Evolutionary conservation across 202 grass and related monocot species (phyloP), one percentile per base, ranked within the genome.

Genomic region (Cymbopogon flexuosus): DNA sequence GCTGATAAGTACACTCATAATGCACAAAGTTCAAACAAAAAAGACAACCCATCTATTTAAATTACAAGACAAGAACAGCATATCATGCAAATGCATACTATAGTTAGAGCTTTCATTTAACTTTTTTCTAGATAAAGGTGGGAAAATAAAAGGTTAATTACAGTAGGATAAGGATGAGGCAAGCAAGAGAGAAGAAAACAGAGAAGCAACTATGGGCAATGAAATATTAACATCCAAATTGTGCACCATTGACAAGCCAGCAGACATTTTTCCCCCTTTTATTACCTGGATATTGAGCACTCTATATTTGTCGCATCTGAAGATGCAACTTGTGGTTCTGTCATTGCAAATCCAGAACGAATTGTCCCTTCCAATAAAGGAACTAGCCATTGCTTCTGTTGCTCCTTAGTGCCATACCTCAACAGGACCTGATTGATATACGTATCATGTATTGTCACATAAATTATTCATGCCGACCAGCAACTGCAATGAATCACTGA

Each of bases 281-380:
- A 18, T 72, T 91, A 91, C 92, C 92, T 99, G 4, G 87, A 86
- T 88, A 99, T 91, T 77, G 92, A 89, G 49, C 96, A 99, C 65
- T 99, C 96, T 79, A 99, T 99, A 33, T 99, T 99, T 65, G 96
- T 99, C 69, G 96, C 96, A 80, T 98, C 92, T 18, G 95, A 98
- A 84, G 95, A 98, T 67, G 92, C 95, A 94, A 98, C 95, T 85
- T 84, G 95, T 82, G 95, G 95, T 65, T 95, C 95, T 63, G 92
- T 98, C 95, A 98, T 98, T 72, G 95, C 95, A 87, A 98, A 98
- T 58, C 92, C 95, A 6, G 92, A 98, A 78, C 92, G 86, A 68
- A 99, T 95, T 59, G 89, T 91, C 57, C 96, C 92, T 90, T 87
- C 86, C 66, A 99, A 73, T 65, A 99, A 79, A 83, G 96, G 92